phyloP scores from a whole-genome alignment of 129 eudicot genomes.

The Mikania micrantha region DNA sequence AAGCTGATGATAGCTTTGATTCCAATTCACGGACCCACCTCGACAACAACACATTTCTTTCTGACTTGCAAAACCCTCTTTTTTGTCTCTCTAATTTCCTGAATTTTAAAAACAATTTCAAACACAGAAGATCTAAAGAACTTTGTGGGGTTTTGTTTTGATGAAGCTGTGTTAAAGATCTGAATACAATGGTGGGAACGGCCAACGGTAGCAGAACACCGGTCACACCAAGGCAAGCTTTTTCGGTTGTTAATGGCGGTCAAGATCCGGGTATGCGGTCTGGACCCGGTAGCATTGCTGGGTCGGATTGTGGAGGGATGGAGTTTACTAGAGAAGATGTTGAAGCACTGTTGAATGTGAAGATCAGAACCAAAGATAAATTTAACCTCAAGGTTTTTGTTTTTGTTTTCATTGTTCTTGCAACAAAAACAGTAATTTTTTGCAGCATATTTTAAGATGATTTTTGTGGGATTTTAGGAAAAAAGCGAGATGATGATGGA shows the following conservation, averaged over 20 bases:
- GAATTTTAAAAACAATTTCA: neutral
- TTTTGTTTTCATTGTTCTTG: neutral
- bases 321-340: slow-evolving; percentile 80
- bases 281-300: slow-evolving; percentile 60
- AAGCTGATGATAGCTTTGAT: slow-evolving; percentile 36
- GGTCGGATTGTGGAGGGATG: slow-evolving; percentile 55
- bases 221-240: slow-evolving; percentile 42
- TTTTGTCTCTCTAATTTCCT: neutral
- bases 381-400: slow-evolving; percentile 57
- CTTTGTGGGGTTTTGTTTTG: neutral
- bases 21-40: slow-evolving; percentile 65
- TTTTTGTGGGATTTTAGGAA: slow-evolving; percentile 45
- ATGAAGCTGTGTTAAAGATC: slow-evolving; percentile 37
- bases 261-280: slow-evolving; percentile 56
- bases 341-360: slow-evolving; percentile 69
- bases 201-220: slow-evolving; percentile 43
- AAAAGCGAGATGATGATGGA: slow-evolving; percentile 76
- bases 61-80: slow-evolving; percentile 11
- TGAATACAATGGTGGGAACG: slow-evolving; percentile 60
- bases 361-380: slow-evolving; percentile 75
- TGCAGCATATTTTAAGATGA: neutral
- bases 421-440: neutral
- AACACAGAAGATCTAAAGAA: slow-evolving; percentile 1
- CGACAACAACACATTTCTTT: slow-evolving; percentile 9
- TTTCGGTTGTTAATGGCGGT: slow-evolving; percentile 65